Evolutionary conservation across 805 yeast species (phyloP).

Genomic region (Myxozyma mucilagina): DNA sequence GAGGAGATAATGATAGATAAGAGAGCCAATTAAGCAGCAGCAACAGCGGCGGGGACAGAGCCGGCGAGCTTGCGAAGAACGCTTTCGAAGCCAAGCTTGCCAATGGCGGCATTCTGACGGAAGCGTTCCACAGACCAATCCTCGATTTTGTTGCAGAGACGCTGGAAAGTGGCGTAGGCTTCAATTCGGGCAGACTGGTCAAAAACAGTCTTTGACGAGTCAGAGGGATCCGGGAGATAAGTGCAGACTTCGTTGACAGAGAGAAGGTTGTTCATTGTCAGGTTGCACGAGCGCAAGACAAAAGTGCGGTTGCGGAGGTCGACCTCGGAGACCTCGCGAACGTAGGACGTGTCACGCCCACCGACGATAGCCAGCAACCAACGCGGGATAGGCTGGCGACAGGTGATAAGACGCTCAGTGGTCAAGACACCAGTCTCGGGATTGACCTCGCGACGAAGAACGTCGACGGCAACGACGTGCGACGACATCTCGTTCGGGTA

Average conservation of each 20-base stretch:
- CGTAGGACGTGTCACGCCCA: conserved; percentile 69
- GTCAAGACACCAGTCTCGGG: conserved; percentile 55
- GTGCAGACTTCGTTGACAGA: conserved; percentile 85
- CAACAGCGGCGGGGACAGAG: conserved; percentile 29
- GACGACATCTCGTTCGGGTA: conserved; percentile 93
- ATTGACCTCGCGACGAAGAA: conserved; percentile 69
- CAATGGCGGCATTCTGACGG: conserved; percentile 80
- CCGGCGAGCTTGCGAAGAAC: conserved; percentile 53
- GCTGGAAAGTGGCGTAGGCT: conserved; percentile 71
- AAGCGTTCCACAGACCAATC: conserved; percentile 91
- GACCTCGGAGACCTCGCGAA: conserved; percentile 85
- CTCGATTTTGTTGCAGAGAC: conserved; percentile 78
- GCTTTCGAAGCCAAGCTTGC: conserved; percentile 79
- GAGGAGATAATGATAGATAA: neutral
- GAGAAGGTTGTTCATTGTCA: conserved; percentile 74
- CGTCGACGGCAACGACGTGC: conserved; percentile 93
- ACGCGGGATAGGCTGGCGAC: conserved; percentile 79
- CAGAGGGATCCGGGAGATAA: conserved; percentile 65
- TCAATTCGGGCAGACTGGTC: conserved; percentile 84
- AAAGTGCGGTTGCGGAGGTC: conserved; percentile 65
- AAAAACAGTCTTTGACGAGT: conserved; percentile 54
- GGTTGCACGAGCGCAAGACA: conserved; percentile 79
- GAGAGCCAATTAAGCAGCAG: conserved; percentile 1
- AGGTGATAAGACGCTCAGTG: conserved; percentile 85
- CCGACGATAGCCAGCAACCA: conserved; percentile 80